Evolutionary conservation across 1,139 yeast genomes (phyloP).

Genomic region (Lodderomyces orthopsilosis): DNA sequence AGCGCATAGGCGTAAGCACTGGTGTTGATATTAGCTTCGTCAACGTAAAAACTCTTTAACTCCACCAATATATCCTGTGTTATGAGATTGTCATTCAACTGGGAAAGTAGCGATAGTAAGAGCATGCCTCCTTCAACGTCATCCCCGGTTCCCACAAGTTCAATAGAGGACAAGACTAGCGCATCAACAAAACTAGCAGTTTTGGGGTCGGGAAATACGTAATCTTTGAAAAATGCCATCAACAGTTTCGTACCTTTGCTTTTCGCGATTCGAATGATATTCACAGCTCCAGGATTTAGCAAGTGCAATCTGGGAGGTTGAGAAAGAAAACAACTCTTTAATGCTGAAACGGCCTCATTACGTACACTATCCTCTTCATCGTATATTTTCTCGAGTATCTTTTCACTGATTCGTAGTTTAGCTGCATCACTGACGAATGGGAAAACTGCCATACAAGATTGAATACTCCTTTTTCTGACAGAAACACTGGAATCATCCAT

Average conservation of each 20-base stretch:
- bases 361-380: constrained; percentile 68
- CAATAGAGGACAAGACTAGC: constrained; percentile 38
- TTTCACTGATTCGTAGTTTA: constrained; percentile 45
- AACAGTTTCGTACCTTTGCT: not conserved
- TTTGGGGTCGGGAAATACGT: not conserved
- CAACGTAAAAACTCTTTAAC: constrained; percentile 57
- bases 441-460: constrained; percentile 51
- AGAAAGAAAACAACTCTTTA: not conserved
- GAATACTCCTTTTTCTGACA: constrained; percentile 63
- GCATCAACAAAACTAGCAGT: constrained; percentile 27
- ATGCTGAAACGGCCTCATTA: constrained; percentile 37
- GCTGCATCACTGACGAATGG: constrained; percentile 25
- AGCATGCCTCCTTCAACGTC: constrained; percentile 37
- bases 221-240: not conserved
- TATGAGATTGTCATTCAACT: constrained; percentile 48
- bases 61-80: constrained; percentile 63
- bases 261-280: not conserved
- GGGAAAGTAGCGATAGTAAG: constrained; percentile 52
- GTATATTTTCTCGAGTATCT: constrained; percentile 52
- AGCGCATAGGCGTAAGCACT: constrained; percentile 42
- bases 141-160: constrained; percentile 18
- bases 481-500: constrained; percentile 58
- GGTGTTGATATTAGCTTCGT: constrained; percentile 38
- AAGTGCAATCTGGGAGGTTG: not conserved
- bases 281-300: not conserved